phyloP scores from a whole-genome alignment of 2,329 filamentous ascomycete genomes.

The Colletotrichum gloeosporioides region DNA sequence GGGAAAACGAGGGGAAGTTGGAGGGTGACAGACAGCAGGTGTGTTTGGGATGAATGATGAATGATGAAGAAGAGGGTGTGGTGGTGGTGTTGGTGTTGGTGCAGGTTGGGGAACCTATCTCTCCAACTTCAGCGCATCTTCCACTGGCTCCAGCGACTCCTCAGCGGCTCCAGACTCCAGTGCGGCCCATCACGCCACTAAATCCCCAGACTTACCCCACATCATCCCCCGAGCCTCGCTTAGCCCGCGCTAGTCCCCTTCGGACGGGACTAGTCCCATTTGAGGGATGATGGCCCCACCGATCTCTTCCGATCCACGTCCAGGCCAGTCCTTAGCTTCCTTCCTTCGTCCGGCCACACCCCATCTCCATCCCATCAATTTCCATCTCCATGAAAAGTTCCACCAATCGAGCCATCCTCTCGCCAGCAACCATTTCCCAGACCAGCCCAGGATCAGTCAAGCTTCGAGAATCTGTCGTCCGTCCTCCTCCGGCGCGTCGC shows the following conservation, averaged over 20 bases:
- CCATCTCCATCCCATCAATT: background rate
- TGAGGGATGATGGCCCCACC: background rate
- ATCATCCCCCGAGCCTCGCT: background rate
- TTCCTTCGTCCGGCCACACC: background rate
- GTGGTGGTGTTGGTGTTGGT: background rate
- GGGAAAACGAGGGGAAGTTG: background rate
- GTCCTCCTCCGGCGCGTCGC: background rate
- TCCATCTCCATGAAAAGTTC: conserved; percentile 2
- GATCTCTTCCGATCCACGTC: conserved; percentile 1
- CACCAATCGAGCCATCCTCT: conserved; percentile 6
- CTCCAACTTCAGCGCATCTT: background rate
- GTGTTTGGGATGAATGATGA: background rate
- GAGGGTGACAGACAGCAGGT: background rate
- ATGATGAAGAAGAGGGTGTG: background rate
- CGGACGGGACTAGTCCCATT: background rate
- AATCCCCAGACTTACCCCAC: conserved; percentile 22
- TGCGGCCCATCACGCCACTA: conserved; percentile 20
- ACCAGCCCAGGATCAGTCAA: conserved; percentile 4
- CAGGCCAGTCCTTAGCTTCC: background rate
- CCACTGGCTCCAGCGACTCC: background rate
- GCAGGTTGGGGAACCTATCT: background rate
- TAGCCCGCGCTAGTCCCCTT: background rate
- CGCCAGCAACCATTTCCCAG: background rate
- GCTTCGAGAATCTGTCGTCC: background rate
- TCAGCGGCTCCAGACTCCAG: background rate